Evolutionary conservation across 768 basidiomycete species (phyloP).

Genomic region (Suillus cothurnatus): DNA sequence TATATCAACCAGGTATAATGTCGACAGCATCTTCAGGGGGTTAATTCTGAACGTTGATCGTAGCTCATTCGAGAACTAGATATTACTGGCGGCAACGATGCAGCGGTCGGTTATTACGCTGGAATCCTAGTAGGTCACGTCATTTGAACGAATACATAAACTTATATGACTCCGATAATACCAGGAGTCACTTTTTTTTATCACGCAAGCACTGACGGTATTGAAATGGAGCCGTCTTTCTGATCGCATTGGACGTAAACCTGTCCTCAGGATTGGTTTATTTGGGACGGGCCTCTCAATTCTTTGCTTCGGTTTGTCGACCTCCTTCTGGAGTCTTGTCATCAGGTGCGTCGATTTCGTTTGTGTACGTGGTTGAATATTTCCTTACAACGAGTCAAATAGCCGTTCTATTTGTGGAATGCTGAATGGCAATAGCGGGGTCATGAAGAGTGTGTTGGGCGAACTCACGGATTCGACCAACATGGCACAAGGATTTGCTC

Average conservation of each 20-base stretch:
- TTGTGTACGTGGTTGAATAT: neutral
- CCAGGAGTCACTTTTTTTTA: constrained; percentile 40
- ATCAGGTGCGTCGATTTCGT: constrained; percentile 10
- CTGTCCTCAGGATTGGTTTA: constrained; percentile 30
- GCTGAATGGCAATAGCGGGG: constrained; percentile 44
- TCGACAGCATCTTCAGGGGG: neutral
- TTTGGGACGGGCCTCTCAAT: constrained; percentile 30
- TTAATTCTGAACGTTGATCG: neutral
- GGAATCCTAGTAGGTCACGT: constrained; percentile 41
- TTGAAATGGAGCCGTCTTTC: constrained; percentile 34
- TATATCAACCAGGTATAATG: constrained; percentile 48
- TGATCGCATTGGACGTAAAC: constrained; percentile 36
- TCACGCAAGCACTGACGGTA: constrained; percentile 28
- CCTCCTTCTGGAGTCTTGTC: constrained; percentile 26
- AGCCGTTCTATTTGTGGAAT: constrained; percentile 27
- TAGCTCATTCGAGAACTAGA: constrained; percentile 46
- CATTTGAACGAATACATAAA: constrained; percentile 14
- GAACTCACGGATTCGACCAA: constrained; percentile 46
- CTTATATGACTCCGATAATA: constrained; percentile 2
- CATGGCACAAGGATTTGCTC: constrained; percentile 41
- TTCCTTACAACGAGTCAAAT: neutral
- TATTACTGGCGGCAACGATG: constrained; percentile 45
- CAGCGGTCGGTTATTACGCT: constrained; percentile 49
- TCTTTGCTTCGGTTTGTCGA: constrained; percentile 33
- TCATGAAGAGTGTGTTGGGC: constrained; percentile 50